Percentiles rank a stretch among this genome's conserved stretches.
Evolutionary conservation across 2,329 filamentous ascomycete species (phyloP).

Genomic region (Colletotrichum neosansevieriae): DNA sequence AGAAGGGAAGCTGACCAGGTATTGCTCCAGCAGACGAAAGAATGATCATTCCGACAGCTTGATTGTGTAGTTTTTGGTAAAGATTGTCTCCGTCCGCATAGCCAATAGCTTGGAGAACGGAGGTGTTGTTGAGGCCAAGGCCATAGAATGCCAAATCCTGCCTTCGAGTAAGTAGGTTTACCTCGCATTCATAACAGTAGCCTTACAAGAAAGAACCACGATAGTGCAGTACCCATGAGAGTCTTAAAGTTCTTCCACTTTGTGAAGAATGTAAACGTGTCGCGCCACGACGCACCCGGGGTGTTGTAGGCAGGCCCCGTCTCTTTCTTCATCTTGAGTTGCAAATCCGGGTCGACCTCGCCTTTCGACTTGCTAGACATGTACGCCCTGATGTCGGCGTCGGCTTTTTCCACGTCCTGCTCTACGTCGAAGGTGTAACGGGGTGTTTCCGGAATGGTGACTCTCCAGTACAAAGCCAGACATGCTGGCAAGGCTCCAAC

Average conservation of each 20-base stretch:
- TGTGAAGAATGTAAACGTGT: slow-evolving; percentile 75
- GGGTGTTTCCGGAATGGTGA: slow-evolving; percentile 88
- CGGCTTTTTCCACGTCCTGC: slow-evolving; percentile 80
- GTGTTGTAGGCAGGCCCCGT: slow-evolving; percentile 67
- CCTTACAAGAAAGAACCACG: slow-evolving; percentile 80
- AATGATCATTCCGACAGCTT: slow-evolving; percentile 82
- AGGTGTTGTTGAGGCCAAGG: slow-evolving; percentile 79
- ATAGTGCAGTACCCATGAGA: slow-evolving; percentile 80
- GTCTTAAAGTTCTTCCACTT: slow-evolving; percentile 78
- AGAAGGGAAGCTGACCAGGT: slow-evolving; percentile 46
- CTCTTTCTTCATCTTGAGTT: slow-evolving; percentile 65
- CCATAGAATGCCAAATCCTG: slow-evolving; percentile 77
- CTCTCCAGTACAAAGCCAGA: slow-evolving; percentile 85
- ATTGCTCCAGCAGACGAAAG: slow-evolving; percentile 81
- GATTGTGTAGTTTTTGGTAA: slow-evolving; percentile 77
- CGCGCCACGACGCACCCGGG: slow-evolving; percentile 77
- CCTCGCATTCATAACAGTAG: background rate
- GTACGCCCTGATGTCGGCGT: slow-evolving; percentile 76
- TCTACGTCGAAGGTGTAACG: slow-evolving; percentile 86
- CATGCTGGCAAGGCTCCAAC: slow-evolving; percentile 83
- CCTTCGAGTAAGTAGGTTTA: slow-evolving; percentile 34
- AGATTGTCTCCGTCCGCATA: slow-evolving; percentile 73
- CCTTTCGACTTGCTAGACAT: slow-evolving; percentile 61
- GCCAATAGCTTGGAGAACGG: slow-evolving; percentile 79
- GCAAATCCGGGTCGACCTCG: slow-evolving; percentile 60